A percentile compares a stretch with the other conserved stretches of the same genome.
phyloP scores from a whole-genome alignment of 495 filamentous ascomycete species.

The Glarea lozoyensis region DNA sequence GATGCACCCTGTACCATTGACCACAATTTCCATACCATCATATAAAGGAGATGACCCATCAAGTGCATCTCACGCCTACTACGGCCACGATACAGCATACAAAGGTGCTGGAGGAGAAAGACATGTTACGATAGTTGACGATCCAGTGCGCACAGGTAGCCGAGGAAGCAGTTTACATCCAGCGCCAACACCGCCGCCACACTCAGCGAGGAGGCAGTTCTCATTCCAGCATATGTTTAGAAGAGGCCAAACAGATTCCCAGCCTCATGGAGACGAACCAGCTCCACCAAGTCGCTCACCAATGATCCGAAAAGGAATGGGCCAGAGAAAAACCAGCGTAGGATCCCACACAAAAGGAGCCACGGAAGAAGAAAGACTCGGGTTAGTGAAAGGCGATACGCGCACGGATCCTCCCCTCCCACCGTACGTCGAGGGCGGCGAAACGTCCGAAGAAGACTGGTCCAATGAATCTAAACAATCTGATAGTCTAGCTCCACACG shows the following conservation, averaged over 20 bases:
- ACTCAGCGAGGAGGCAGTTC: slow-evolving; percentile 67
- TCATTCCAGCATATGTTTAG: slow-evolving; percentile 80
- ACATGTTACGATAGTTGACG: slow-evolving; percentile 29
- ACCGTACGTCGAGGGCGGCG: slow-evolving; percentile 26
- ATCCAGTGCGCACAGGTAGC: slow-evolving; percentile 24
- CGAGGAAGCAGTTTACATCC: slow-evolving; percentile 20
- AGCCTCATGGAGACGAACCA: slow-evolving; percentile 29
- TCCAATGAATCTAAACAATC: background rate
- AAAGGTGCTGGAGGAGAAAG: slow-evolving; percentile 26
- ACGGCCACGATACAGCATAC: slow-evolving; percentile 26
- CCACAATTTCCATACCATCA: slow-evolving; percentile 46
- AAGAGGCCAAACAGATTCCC: slow-evolving; percentile 11
- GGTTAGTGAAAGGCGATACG: slow-evolving; percentile 73
- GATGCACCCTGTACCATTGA: slow-evolving; percentile 51
- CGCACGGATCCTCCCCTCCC: slow-evolving; percentile 30
- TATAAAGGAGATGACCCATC: slow-evolving; percentile 39
- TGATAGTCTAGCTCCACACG: too few species aligned
- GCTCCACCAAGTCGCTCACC: slow-evolving; percentile 24
- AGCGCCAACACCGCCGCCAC: slow-evolving; percentile 41
- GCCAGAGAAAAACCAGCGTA: slow-evolving; percentile 33
- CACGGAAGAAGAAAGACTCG: slow-evolving; percentile 84
- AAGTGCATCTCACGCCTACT: slow-evolving; percentile 24
- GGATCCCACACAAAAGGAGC: slow-evolving; percentile 41
- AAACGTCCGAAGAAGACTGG: slow-evolving; percentile 18
- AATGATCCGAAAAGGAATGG: slow-evolving; percentile 31